Conservation (phyloP, 495 filamentous ascomycete species). For the Neurospora intermedia region DNA sequence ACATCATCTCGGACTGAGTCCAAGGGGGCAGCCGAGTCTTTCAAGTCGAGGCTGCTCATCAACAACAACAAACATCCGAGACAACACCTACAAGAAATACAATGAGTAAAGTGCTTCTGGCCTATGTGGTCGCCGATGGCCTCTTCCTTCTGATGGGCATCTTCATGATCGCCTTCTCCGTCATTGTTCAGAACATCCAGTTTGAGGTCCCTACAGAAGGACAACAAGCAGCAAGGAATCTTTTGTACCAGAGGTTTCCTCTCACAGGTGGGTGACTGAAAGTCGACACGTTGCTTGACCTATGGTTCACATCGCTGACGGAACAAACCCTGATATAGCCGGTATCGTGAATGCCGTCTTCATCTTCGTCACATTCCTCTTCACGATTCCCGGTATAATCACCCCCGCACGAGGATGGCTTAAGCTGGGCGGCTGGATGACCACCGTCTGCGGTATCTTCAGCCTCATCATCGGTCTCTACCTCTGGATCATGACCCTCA, state of each 20-base stretch:
- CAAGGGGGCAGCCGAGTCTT: conserved; percentile 6
- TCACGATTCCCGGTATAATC: conserved; percentile 50
- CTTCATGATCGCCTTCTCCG: conserved; percentile 51
- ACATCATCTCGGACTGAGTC: background rate
- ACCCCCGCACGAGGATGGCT: conserved; percentile 47
- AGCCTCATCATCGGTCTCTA: conserved; percentile 54
- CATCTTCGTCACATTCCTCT: conserved; percentile 43
- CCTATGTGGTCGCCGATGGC: conserved; percentile 45
- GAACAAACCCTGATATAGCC: conserved; percentile 24
- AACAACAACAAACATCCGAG: background rate
- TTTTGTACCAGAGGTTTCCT: conserved; percentile 52
- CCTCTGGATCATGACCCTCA: conserved; percentile 61
- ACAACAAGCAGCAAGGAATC: conserved; percentile 48
- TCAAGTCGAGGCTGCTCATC: conserved; percentile 9
- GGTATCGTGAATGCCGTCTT: conserved; percentile 57
- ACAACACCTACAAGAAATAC: conserved; percentile 23
- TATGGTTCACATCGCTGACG: conserved; percentile 16
- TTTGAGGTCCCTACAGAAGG: conserved; percentile 34
- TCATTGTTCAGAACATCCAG: conserved; percentile 44
- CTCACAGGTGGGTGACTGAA: conserved; percentile 37
- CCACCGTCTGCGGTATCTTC: conserved; percentile 49
- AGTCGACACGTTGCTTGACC: background rate
- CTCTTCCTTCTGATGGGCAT: conserved; percentile 54
- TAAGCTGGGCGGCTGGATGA: conserved; percentile 48
- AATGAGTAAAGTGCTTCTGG: conserved; percentile 46